Evolutionary conservation across 2,329 filamentous ascomycete genomes (phyloP).

Genomic region (Dendryphion nanum): DNA sequence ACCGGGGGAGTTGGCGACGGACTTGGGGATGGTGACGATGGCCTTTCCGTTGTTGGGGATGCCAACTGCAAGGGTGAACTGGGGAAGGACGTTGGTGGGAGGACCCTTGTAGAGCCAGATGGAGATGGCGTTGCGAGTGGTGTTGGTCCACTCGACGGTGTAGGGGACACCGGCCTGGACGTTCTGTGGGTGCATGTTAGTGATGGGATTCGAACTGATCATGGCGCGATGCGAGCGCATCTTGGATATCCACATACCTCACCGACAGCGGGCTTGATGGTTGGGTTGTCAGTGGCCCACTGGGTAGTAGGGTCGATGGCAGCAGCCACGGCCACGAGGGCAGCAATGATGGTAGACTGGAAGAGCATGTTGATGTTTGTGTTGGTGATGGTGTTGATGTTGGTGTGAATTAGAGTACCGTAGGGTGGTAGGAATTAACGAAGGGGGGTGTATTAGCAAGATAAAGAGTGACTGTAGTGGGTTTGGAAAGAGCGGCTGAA

Average conservation of each 20-base stretch:
- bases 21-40: conserved; percentile 53
- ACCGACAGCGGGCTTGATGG: conserved; percentile 49
- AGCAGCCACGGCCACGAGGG: conserved; percentile 54
- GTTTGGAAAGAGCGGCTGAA: conserved; percentile 25
- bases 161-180: conserved; percentile 57
- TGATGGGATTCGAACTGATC: not conserved
- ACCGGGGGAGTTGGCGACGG: conserved; percentile 46
- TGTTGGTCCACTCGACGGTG: conserved; percentile 59
- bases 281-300: conserved; percentile 53
- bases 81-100: conserved; percentile 52
- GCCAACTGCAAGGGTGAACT: conserved; percentile 49
- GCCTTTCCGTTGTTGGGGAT: conserved; percentile 58
- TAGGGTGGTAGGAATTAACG: conserved; percentile 16
- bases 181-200: conserved; percentile 22
- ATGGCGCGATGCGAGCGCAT: not conserved
- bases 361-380: conserved; percentile 31
- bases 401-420: conserved; percentile 8
- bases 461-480: conserved; percentile 19
- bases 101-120: conserved; percentile 61
- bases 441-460: conserved; percentile 9
- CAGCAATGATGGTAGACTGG: conserved; percentile 43
- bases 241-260: conserved; percentile 32
- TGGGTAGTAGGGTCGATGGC: conserved; percentile 28
- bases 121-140: conserved; percentile 51
- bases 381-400: not conserved